Evolutionary conservation across 495 filamentous ascomycete genomes (phyloP).

Genomic region (Lophiostoma macrostomum): DNA sequence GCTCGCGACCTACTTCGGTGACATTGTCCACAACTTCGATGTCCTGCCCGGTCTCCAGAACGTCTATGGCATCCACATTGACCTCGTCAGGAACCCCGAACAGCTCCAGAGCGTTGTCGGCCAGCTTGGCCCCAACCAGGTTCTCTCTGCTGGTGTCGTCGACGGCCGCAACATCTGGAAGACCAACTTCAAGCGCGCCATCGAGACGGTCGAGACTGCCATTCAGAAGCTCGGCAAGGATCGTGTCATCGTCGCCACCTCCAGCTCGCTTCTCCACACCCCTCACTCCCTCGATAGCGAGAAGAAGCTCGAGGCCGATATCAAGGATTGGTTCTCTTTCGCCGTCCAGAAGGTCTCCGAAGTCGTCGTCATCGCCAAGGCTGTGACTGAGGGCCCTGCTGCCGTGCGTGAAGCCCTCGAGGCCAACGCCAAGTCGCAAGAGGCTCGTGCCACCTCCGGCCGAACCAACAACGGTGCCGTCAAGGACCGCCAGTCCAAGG

Average conservation of each 20-base stretch:
- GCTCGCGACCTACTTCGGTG: conserved; percentile 96
- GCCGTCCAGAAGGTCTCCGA: conserved; percentile 91
- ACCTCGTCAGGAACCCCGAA: conserved; percentile 95
- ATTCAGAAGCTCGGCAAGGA: conserved; percentile 93
- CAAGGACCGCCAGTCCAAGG: conserved; percentile 86
- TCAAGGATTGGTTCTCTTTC: conserved; percentile 98
- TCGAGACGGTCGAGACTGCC: conserved; percentile 81
- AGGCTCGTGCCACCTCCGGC: conserved; percentile 82
- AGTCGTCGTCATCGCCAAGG: conserved; percentile 91
- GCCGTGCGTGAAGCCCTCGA: conserved; percentile 81
- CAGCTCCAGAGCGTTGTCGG: conserved; percentile 79
- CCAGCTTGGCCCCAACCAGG: conserved; percentile 77
- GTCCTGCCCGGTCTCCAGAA: conserved; percentile 66
- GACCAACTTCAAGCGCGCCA: conserved; percentile 90
- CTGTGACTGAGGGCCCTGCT: conserved; percentile 84
- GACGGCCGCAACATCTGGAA: conserved; percentile 99
- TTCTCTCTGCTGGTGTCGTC: conserved; percentile 90
- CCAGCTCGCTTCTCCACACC: conserved; percentile 93
- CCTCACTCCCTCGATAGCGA: conserved; percentile 96
- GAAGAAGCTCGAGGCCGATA: conserved; percentile 90
- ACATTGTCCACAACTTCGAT: conserved; percentile 98
- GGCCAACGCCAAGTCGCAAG: conserved; percentile 88
- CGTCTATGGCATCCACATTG: conserved; percentile 82
- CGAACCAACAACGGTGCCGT: conserved; percentile 95
- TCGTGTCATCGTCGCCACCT: conserved; percentile 92